These are phyloP conservation scores for Lichenothelia convexa DNA, from an alignment of 495 filamentous ascomycete species.

Conservation along the genomic window DNA sequence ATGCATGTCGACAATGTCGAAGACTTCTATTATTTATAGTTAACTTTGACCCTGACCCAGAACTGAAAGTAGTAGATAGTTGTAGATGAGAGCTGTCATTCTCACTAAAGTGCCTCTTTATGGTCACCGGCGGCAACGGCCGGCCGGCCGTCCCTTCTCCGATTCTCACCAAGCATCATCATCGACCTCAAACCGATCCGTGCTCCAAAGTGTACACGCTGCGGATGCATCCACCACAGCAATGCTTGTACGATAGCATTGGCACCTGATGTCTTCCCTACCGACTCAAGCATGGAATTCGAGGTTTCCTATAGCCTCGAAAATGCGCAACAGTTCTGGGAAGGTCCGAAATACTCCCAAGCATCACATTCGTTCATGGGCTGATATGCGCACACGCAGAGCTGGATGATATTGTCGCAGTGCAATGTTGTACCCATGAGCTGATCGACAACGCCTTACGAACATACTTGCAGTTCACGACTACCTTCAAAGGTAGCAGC, in stretches of 20 bases:
- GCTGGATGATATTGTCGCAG: conserved; percentile 61
- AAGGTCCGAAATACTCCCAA: conserved; percentile 36
- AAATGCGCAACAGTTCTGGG: conserved; percentile 85
- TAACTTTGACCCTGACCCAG: no score
- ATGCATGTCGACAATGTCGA: no score
- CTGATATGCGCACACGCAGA: conserved; percentile 31
- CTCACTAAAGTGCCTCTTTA: no score
- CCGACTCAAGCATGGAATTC: conserved; percentile 33
- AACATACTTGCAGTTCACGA: conserved; percentile 61
- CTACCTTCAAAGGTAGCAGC: conserved; percentile 49
- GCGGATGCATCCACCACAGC: no score
- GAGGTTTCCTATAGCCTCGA: conserved; percentile 54
- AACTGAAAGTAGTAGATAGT: no score
- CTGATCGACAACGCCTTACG: conserved; percentile 75
- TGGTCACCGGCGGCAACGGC: no score
- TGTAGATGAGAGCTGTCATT: no score
- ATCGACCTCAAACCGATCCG: no score
- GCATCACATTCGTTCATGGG: conserved; percentile 8
- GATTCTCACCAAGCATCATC: no score
- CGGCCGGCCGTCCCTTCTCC: no score
- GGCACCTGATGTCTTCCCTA: conserved; percentile 2
- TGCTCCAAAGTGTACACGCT: no score
- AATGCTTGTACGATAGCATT: conserved; percentile 6
- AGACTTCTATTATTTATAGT: no score
- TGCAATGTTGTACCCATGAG: conserved; percentile 53